phyloP scores from a whole-genome alignment of 139 green algal species.

The Coccomyxa sp. region DNA sequence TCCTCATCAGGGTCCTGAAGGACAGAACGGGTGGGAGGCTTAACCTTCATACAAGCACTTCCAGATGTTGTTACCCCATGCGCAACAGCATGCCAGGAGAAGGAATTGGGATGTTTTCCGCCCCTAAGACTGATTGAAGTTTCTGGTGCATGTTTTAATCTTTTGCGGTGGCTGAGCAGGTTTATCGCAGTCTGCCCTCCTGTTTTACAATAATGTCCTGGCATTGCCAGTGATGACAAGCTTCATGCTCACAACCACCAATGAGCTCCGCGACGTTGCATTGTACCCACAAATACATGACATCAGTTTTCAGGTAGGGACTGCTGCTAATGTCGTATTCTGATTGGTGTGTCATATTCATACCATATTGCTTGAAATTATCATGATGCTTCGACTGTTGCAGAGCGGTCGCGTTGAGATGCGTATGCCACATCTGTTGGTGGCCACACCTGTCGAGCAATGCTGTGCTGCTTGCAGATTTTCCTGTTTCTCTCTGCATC shows the following conservation, averaged over 20 bases:
- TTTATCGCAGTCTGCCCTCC: slow-evolving; percentile 32
- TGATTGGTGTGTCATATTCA: background rate
- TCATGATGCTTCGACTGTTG: background rate
- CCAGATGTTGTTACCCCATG: background rate
- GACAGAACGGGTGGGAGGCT: slow-evolving; percentile 24
- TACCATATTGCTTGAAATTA: background rate
- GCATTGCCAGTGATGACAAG: slow-evolving; percentile 42
- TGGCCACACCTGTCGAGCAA: background rate
- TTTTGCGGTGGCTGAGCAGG: slow-evolving; percentile 14
- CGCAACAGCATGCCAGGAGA: background rate
- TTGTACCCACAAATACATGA: slow-evolving; percentile 24
- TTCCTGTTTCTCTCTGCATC: slow-evolving; percentile 40
- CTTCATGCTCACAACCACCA: slow-evolving; percentile 31
- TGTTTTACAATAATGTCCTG: slow-evolving; percentile 54
- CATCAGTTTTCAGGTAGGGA: slow-evolving; percentile 26
- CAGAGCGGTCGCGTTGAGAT: background rate
- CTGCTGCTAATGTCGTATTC: background rate
- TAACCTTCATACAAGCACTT: background rate
- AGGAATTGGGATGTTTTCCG: background rate
- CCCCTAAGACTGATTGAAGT: too few relatives aligned
- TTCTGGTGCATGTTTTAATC: background rate
- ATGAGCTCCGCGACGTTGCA: slow-evolving; percentile 25
- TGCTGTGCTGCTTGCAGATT: slow-evolving; percentile 12
- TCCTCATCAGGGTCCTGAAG: slow-evolving; percentile 37
- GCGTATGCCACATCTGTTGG: background rate